Conservation (phyloP, 148 eudicot genomes). For the Amaranthus hypochondriacus region DNA sequence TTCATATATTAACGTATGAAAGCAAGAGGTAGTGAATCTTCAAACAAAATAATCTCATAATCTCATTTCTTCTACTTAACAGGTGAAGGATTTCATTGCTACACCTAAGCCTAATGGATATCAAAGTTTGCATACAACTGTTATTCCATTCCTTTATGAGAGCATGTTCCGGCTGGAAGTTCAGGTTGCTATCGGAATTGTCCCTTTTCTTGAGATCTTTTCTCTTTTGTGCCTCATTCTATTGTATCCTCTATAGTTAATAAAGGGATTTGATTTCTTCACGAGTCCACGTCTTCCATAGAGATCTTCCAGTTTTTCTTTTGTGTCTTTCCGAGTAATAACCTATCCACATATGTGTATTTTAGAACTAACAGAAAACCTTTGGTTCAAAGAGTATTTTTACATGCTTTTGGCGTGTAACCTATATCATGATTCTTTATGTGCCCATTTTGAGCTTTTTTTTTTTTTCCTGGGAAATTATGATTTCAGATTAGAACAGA, state of each 20-base stretch:
- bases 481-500: constrained; percentile 75
- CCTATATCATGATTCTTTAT: not conserved
- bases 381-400: not conserved
- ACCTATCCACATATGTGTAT: constrained; percentile 1
- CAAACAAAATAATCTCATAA: not conserved
- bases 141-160: constrained; percentile 95
- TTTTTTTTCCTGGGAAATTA: not conserved
- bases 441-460: not conserved
- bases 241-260: not conserved
- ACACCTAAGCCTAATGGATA: constrained; percentile 97
- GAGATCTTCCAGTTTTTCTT: not conserved
- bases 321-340: not conserved
- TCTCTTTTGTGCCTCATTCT: not conserved
- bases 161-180: constrained; percentile 97
- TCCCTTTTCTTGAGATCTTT: not conserved
- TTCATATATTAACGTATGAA: not conserved
- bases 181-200: constrained; percentile 51
- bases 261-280: not conserved
- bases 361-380: not conserved
- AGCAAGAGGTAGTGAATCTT: not conserved
- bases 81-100: constrained; percentile 97
- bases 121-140: constrained; percentile 97
- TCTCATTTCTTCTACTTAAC: constrained; percentile 21
- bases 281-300: not conserved
- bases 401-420: not conserved